A percentile compares a stretch with the other conserved stretches of the same genome.
phyloP scores from a whole-genome alignment of 108 stramenopile genomes.

The Discostella pseudostelligera region DNA sequence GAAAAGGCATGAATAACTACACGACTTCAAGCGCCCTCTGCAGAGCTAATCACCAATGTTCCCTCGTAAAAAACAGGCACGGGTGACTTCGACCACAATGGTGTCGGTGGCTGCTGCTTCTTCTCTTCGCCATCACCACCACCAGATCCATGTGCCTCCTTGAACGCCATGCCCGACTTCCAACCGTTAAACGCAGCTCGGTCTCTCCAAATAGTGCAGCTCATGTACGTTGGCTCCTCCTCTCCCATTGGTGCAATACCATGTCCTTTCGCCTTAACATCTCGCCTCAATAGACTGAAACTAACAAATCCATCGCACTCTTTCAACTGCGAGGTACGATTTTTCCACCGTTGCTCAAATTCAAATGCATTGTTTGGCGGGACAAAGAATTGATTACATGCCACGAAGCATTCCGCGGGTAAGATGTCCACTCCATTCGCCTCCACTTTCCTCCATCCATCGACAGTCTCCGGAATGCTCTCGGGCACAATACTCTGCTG shows the following conservation, averaged over 20 bases:
- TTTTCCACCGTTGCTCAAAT: conserved; percentile 81
- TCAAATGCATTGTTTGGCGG: conserved; percentile 53
- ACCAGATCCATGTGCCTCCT: conserved; percentile 57
- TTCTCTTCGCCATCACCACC: conserved; percentile 27
- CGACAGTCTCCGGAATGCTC: conserved; percentile 60
- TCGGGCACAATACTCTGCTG: conserved; percentile 51
- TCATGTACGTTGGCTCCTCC: conserved; percentile 70
- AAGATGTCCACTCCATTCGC: conserved; percentile 68
- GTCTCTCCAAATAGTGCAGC: conserved; percentile 78
- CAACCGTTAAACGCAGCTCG: conserved; percentile 67
- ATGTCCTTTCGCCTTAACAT: conserved; percentile 82
- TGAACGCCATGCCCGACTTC: conserved; percentile 59
- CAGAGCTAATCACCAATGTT: conserved; percentile 70
- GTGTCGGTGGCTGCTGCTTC: conserved; percentile 34
- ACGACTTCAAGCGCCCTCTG: conserved; percentile 70
- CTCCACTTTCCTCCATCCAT: conserved; percentile 83
- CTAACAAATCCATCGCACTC: conserved; percentile 82
- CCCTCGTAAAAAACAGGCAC: conserved; percentile 84
- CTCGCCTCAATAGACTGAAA: conserved; percentile 76
- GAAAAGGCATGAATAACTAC: no score
- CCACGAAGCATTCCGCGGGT: conserved; percentile 78
- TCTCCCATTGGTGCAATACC: conserved; percentile 61
- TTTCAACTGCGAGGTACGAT: conserved; percentile 58
- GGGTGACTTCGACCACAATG: conserved; percentile 74
- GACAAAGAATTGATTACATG: conserved; percentile 84